Base-by-base conservation (phyloP, 805 yeast species). In the Kluyveromyces starmeri region DNA sequence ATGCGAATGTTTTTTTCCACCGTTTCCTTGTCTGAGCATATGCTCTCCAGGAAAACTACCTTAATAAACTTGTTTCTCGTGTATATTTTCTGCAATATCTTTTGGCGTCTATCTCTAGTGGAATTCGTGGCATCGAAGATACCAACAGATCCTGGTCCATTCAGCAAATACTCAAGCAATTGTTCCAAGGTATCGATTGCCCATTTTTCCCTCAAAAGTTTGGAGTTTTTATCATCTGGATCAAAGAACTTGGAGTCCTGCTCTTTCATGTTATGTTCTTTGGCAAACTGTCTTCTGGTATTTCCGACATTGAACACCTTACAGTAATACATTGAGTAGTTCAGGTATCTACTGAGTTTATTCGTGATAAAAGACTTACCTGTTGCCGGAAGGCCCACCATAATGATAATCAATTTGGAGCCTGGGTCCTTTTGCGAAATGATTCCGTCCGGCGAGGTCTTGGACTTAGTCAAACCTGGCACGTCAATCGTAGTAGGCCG, bases 371-470 rank as follows among this genome's bases (percentile, higher is more conserved):
- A 92, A 2, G 94, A 82, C 57, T 89, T 89, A 3, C 98, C 98
- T 36, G 96, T 67, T 0, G 96, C 96, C 0, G 97, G 97, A 10
- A 81, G 58, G 0, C 98, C 98, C 11, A 89, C 96, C 97, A 89
- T 89, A 13, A 92, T 94, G 39, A 89, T 84, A 11, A 89, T 94
- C 35, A 89, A 68, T 51, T 85, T 82, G 10, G 86, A 75, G 1
- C 85, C 89, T 4, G 82, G 77, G 50, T 85, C 96, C 23, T 55
- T 56, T 14, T 70, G 64, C 1, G 76, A 74, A 21, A 75, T 73
- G 20, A 65, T 63, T 4, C 84, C 84, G 53, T 83, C 89, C 1
- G 94, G 92, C 0, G 86, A 75, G 3, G 73, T 72, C 41, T 82
- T 76, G 1, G 88, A 78, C 32, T 81, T 72, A 0, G 96, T 86